phyloP scores from a whole-genome alignment of 2,329 filamentous ascomycete species.

The Geosmithia flava region DNA sequence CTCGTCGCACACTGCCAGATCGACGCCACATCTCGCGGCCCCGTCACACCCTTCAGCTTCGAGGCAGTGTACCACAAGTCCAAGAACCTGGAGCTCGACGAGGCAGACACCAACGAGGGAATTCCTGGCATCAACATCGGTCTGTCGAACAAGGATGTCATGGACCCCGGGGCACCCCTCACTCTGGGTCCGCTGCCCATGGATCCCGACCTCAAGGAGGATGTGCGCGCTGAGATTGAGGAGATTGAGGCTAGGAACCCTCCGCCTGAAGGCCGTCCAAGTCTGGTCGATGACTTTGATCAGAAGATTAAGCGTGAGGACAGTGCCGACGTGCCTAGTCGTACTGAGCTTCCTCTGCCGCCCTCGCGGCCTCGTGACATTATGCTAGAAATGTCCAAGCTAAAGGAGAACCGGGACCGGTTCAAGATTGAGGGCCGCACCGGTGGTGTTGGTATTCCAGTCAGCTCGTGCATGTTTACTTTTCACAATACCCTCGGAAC shows the following conservation, averaged over 20 bases:
- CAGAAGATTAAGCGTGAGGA: conserved; percentile 82
- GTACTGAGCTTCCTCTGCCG: conserved; percentile 73
- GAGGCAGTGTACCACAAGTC: conserved; percentile 45
- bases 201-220: conserved; percentile 70
- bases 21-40: conserved; percentile 45
- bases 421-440: conserved; percentile 80
- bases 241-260: conserved; percentile 74
- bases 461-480: conserved; percentile 95
- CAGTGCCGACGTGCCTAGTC: conserved; percentile 66
- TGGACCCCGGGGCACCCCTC: conserved; percentile 45
- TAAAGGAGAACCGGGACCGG: conserved; percentile 84
- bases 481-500: conserved; percentile 93
- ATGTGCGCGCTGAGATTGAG: conserved; percentile 76
- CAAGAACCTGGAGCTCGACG: conserved; percentile 49
- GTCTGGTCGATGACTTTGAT: conserved; percentile 78
- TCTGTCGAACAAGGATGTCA: conserved; percentile 46
- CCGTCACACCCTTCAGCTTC: conserved; percentile 52
- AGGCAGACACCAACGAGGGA: conserved; percentile 51
- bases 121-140: conserved; percentile 52
- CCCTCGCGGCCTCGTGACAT: conserved; percentile 84
- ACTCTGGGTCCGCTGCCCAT: conserved; percentile 73
- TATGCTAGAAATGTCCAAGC: conserved; percentile 84
- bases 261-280: conserved; percentile 56
- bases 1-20: conserved; percentile 49
- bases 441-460: conserved; percentile 67